Evolutionary conservation across 148 eudicot species (phyloP).

Genomic region (Gaultheria prostrata): DNA sequence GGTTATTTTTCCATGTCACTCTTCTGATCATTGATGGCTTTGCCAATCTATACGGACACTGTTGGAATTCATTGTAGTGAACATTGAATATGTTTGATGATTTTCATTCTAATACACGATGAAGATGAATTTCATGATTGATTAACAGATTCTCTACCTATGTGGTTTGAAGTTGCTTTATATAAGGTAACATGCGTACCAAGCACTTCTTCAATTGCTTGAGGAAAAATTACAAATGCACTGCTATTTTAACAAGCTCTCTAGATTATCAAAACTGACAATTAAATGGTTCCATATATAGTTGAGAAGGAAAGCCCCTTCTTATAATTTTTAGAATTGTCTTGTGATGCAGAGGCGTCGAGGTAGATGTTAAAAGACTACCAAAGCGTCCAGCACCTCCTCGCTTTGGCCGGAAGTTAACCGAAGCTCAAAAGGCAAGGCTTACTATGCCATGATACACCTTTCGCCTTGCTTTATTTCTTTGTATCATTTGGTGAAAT

Average conservation of each 20-base stretch:
- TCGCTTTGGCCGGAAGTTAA: slow-evolving; percentile 82
- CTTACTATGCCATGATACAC: not conserved
- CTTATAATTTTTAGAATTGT: not conserved
- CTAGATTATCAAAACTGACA: not conserved
- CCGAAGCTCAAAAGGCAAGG: slow-evolving; percentile 81
- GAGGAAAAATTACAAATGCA: not conserved
- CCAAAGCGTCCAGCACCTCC: slow-evolving; percentile 96
- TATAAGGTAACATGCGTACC: not conserved
- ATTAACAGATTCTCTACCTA: not conserved
- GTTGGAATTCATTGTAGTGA: not conserved
- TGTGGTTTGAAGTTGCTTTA: not conserved
- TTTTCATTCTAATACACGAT: not conserved
- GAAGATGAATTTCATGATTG: not conserved
- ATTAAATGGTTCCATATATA: not conserved
- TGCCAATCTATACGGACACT: not conserved
- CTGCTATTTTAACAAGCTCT: not conserved
- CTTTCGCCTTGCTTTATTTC: not conserved
- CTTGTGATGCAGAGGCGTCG: slow-evolving; percentile 56
- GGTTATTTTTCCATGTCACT: not conserved
- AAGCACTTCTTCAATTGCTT: not conserved
- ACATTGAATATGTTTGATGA: not conserved
- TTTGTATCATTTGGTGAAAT: not conserved
- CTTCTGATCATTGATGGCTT: not conserved
- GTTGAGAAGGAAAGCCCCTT: not conserved
- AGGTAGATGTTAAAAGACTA: slow-evolving; percentile 85